Base-by-base conservation (phyloP, 805 yeast genomes). In the Kluyveromyces aestuarii region DNA sequence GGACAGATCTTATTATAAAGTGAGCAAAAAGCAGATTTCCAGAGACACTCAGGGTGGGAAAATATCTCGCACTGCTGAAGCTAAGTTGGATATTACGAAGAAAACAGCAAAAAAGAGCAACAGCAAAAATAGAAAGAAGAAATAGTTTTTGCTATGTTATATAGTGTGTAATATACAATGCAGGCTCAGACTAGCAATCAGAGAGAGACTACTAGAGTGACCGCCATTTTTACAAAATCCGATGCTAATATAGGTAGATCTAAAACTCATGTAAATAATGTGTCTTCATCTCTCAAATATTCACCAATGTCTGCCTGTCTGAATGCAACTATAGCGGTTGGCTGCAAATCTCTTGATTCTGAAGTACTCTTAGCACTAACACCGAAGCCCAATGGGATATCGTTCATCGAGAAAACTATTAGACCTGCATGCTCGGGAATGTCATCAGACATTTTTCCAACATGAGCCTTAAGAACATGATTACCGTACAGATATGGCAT, bases 281-380 rank as follows among this genome's bases (percentile, higher is more conserved):
- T 88, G 68, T 93, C 98, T 74, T 93, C 99, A 61, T 93, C 98
- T 77, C 99, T 89, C 63, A 93, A 75, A 63, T 88, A 93, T 69
- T 93, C 99, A 54, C 99, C 99, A 56, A 93, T 87, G 72, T 93
- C 99, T 56, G 95, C 87, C 67, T 93, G 99, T 76, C 99, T 82
- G 67, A 87, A 91, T 4, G 96, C 96, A 14, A 91, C 96, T 46
- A 93, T 90, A 21, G 83, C 93, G 25, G 95, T 91, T 49, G 99
- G 99, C 65, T 86, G 96, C 59, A 89, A 72, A 62, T 81, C 79
- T 67, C 93, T 81, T 21, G 93, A 81, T 64, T 91, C 99, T 35
- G 81, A 75, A 9, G 98, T 89, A 33, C 95, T 82, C 68, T 87
- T 90, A 35, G 98, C 90, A 60, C 90, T 79, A 11, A 93, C 95